Evolutionary conservation across 1,284 basidiomycete genomes (phyloP).

Genomic region (Leccinum variabile): DNA sequence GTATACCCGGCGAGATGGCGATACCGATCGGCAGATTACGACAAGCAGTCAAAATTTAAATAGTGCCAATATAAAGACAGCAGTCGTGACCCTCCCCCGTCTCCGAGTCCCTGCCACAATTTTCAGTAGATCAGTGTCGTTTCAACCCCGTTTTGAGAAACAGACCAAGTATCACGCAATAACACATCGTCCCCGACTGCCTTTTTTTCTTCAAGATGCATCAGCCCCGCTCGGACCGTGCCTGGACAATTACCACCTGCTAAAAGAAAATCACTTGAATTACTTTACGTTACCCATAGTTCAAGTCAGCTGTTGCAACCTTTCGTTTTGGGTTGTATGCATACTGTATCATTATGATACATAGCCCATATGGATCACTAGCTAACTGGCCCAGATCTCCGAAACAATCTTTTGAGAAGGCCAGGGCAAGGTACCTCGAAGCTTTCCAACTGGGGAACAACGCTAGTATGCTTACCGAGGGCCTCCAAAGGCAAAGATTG

Average conservation of each 20-base stretch:
- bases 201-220: not conserved
- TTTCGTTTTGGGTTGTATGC: not conserved
- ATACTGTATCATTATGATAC: constrained; percentile 3
- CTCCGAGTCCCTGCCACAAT: not conserved
- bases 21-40: constrained; percentile 7
- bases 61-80: not conserved
- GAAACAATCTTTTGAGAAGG: constrained; percentile 6
- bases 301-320: not conserved
- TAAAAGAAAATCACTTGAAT: not conserved
- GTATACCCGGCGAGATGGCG: not conserved
- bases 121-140: not conserved
- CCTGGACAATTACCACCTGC: constrained; percentile 8
- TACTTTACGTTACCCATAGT: constrained; percentile 13
- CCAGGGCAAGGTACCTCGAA: constrained; percentile 9
- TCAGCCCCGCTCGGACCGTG: not conserved
- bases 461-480: not conserved
- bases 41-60: not conserved
- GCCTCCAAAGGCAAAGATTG: constrained; percentile 21
- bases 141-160: not conserved
- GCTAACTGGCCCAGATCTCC: not conserved
- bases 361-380: constrained; percentile 5
- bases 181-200: not conserved
- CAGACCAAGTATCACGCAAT: not conserved
- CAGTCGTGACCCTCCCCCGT: not conserved
- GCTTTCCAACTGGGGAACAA: not conserved